Evolutionary conservation across 495 filamentous ascomycete genomes (phyloP), one percentile per base, ranked within the genome.

Genomic region (Thermothielavioides terrestris): DNA sequence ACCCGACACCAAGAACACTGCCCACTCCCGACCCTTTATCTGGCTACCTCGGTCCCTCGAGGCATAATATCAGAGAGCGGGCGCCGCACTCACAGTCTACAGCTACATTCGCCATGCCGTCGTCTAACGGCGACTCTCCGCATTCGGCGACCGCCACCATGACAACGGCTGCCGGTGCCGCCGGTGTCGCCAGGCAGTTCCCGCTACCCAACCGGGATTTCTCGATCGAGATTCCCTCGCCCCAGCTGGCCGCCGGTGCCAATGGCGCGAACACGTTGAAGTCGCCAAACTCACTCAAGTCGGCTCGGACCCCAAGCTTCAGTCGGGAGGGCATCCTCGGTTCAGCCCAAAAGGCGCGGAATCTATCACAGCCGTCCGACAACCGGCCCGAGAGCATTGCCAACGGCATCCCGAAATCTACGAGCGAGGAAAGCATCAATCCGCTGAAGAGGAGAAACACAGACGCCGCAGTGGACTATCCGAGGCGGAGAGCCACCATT

Each of bases 401-500:
- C 56, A 75, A 73, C 62, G 68, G 68, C 32, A 65, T 71, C 49
- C 62, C 68, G 46, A 75, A 75, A 46, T 66, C 65, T 25, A 58
- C 65, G 25, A 73, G 68, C 52, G 75, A 78, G 45, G 75, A 79
- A 60, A 69, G 69, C 36, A 63, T 66, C 31, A 79, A 79, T 52
- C 76, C 76, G 15, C 53, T 78, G 34, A 83, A 83, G 63, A 77
- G 82, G 61, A 78, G 82, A 61, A 81, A 80, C 50, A 83, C 75
- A 26, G 78, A 84, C 53, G 79, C 78, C 46, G 77, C 74, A 21
- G 70, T 81, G 37, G 82, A 85, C 54, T 86, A 85, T 52, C 82
- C 82, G 17, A 70, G 83, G 62, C 73, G 83, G 59, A 72, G 82
- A 55, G 82, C 83, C 49, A 86, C 82, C 7, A 85, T 86, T 60